A percentile compares a stretch with the other conserved stretches of the same genome.
These are phyloP conservation scores for Orychophragmus violaceus DNA, from an alignment of 345 rosid genomes.

Conservation along the genomic window DNA sequence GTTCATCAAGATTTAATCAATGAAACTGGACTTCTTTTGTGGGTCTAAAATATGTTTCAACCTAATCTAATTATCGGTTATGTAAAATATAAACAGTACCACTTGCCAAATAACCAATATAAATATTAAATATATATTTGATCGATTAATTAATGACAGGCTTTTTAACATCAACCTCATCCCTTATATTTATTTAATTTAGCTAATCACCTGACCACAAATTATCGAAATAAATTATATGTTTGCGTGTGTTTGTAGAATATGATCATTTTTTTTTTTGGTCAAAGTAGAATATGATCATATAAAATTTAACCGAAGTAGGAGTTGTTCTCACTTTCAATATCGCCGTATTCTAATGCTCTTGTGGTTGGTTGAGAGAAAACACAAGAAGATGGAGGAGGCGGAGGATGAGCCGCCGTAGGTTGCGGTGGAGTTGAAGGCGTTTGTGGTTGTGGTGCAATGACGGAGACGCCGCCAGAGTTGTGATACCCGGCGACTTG, in stretches of 20 bases:
- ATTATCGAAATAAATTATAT: slow-evolving; percentile 34
- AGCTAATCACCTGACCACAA: slow-evolving; percentile 23
- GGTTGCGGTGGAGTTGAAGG: slow-evolving; percentile 35
- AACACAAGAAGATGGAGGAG: slow-evolving; percentile 42
- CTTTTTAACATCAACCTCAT: slow-evolving; percentile 23
- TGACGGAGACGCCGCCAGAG: slow-evolving; percentile 51
- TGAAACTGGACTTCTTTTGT: not conserved
- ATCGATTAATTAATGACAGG: slow-evolving; percentile 5
- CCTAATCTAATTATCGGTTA: not conserved
- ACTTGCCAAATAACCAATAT: not conserved
- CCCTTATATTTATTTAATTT: slow-evolving; percentile 16
- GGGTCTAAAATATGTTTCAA: not conserved
- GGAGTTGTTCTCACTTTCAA: slow-evolving; percentile 61
- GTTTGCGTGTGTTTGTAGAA: slow-evolving; percentile 6
- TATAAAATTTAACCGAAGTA: slow-evolving; percentile 51
- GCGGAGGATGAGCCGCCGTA: slow-evolving; percentile 35
- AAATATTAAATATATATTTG: not conserved
- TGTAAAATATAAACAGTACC: not conserved
- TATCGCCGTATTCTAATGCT: slow-evolving; percentile 45
- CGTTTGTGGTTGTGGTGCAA: slow-evolving; percentile 34
- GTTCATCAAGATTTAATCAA: not conserved
- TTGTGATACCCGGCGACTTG: slow-evolving; percentile 50
- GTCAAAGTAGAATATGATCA: slow-evolving; percentile 5
- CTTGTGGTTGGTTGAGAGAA: slow-evolving; percentile 39
- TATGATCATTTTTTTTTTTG: too few relatives aligned